Conservation (phyloP, 139 green algal species). For the Yamagishiella unicocca region DNA sequence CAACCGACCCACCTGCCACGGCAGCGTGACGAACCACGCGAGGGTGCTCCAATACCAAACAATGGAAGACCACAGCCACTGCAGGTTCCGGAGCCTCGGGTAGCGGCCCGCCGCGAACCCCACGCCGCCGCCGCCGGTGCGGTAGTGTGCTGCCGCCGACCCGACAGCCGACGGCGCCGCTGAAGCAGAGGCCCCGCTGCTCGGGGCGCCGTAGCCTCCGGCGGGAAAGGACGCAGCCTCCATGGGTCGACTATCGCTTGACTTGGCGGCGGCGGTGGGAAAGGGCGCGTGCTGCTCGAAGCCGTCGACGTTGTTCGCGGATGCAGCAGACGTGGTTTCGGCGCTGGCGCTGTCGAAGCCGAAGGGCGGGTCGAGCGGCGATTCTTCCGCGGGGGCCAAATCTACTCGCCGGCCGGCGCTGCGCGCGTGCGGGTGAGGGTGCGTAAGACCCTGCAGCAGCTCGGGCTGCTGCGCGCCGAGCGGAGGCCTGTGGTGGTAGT, state of each 20-base stretch:
- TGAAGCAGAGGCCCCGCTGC: too few species aligned
- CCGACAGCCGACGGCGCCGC: too few species aligned
- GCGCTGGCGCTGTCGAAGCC: too few species aligned
- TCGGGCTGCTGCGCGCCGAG: background rate
- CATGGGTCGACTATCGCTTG: background rate
- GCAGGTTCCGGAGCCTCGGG: conserved; percentile 12
- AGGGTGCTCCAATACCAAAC: conserved; percentile 14
- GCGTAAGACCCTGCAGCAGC: background rate
- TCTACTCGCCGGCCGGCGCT: background rate
- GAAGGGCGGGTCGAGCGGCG: too few species aligned
- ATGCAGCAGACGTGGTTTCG: too few species aligned
- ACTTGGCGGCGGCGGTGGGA: background rate
- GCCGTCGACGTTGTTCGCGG: background rate
- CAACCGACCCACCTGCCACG: conserved; percentile 19
- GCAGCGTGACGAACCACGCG: conserved; percentile 8
- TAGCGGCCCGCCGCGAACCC: background rate
- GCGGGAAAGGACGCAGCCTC: background rate
- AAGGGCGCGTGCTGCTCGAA: background rate
- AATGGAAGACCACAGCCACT: conserved; percentile 14
- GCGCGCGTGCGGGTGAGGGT: background rate
- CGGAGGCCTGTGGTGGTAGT: background rate
- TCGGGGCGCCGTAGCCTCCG: too few species aligned
- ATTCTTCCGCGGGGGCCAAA: background rate
- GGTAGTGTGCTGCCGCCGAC: too few species aligned
- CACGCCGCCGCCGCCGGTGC: background rate